Evolutionary conservation across 73 alveolate genomes (phyloP), one percentile per base, ranked within the genome.

Genomic region (Uronychia setigera): DNA sequence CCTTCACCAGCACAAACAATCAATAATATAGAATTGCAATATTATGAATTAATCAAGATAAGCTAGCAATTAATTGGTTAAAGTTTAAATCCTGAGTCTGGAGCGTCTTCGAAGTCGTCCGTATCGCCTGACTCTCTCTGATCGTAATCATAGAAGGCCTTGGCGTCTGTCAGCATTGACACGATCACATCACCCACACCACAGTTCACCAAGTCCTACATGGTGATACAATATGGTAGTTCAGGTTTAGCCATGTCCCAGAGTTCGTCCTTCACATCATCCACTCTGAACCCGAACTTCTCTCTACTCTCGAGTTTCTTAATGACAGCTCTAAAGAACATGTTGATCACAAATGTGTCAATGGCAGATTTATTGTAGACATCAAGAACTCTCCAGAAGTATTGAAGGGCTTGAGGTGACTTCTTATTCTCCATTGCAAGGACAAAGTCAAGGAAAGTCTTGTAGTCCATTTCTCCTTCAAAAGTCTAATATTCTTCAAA

Each of bases 391-490:
- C 93, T 92, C 98, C 98, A 94, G 88, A 94, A 92, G 89, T 87
- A 94, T 67, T 90, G 97, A 67, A 94, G 88, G 32, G 96, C 93
- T 82, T 97, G 91, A 26, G 98, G 98, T 58, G 98, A 85, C 87
- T 98, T 98, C 86, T 97, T 97, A 93, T 98, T 98, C 91, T 98
- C 99, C 99, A 98, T 97, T 0, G 99, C 99, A 32, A 98, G 94
- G 33, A 98, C 99, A 83, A 98, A 98, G 91, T 98, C 99, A 1
- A 97, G 81, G 93, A 98, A 98, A 33, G 99, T 96, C 86, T 98
- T 98, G 93, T 97, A 98, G 92, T 98, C 99, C 97, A 97, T 97
- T 77, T 96, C 99, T 32, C 99, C 99, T 89, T 96, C 99, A 83
- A 94, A 97, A 58, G 98, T 96, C 87, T 96, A 90, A 80, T 93